Evolutionary conservation across 208 protist genomes (phyloP).

Genomic region (Trypanosoma scelopori): DNA sequence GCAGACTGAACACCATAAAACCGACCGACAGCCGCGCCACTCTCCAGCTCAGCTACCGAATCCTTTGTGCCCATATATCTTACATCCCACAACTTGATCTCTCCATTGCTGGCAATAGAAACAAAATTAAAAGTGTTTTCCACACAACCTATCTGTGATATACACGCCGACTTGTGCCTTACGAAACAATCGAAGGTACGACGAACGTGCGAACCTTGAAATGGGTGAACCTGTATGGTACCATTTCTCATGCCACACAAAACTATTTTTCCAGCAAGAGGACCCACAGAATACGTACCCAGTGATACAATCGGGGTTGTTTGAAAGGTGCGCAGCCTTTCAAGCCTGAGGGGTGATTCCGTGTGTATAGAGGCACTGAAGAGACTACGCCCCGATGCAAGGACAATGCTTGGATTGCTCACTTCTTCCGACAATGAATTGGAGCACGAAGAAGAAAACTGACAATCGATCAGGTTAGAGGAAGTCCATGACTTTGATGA

Average conservation of each 20-base stretch:
- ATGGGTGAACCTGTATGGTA: slow-evolving; percentile 37
- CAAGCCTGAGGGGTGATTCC: background rate
- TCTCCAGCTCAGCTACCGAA: slow-evolving; percentile 34
- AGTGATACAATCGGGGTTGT: slow-evolving; percentile 21
- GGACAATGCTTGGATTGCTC: background rate
- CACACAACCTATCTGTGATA: slow-evolving; percentile 36
- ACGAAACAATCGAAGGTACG: slow-evolving; percentile 29
- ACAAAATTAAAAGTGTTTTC: slow-evolving; percentile 46
- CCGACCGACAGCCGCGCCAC: slow-evolving; percentile 18
- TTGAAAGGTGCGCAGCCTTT: slow-evolving; percentile 16
- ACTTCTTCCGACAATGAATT: background rate
- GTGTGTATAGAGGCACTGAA: slow-evolving; percentile 4
- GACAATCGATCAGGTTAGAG: background rate
- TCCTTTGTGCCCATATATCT: slow-evolving; percentile 39
- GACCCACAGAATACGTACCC: slow-evolving; percentile 22
- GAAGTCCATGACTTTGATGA: background rate
- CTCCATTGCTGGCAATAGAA: slow-evolving; percentile 50
- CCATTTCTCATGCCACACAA: slow-evolving; percentile 60
- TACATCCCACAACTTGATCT: slow-evolving; percentile 68
- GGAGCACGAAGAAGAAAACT: slow-evolving; percentile 9
- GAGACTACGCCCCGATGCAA: slow-evolving; percentile 14
- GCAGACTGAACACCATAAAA: slow-evolving; percentile 24
- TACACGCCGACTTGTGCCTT: slow-evolving; percentile 34
- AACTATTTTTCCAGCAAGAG: slow-evolving; percentile 14
- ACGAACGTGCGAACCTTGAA: background rate